Evolutionary conservation across 2,329 filamentous ascomycete species (phyloP).

Genomic region (Fonsecaea nubica): DNA sequence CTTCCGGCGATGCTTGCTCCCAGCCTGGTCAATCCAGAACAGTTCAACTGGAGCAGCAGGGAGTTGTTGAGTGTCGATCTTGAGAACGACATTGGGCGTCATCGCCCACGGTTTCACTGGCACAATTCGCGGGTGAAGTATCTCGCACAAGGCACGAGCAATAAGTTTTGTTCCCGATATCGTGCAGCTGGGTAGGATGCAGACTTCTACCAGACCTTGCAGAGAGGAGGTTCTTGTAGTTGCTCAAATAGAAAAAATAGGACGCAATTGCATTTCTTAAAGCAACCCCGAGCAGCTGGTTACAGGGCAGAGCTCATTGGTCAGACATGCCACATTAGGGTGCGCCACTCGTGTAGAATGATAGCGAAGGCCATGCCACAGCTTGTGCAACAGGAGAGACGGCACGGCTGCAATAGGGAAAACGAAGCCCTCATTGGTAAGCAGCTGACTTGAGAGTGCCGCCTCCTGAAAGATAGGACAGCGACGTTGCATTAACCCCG

Average conservation of each 20-base stretch:
- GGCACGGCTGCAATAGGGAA: not conserved
- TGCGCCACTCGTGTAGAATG: not conserved
- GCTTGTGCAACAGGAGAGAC: not conserved
- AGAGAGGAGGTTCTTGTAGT: not conserved
- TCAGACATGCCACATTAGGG: not conserved
- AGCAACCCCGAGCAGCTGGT: not conserved
- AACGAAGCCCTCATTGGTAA: not conserved
- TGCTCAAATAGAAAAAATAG: not conserved
- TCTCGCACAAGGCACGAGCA: not conserved
- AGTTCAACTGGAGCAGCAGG: not conserved
- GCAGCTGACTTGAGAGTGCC: not conserved
- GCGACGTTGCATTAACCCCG: not conserved
- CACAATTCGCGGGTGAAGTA: not conserved
- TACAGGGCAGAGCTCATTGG: not conserved
- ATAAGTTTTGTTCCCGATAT: not conserved
- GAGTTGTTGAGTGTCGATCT: not conserved
- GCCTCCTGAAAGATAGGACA: not conserved
- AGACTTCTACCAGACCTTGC: not conserved
- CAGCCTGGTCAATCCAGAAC: constrained; percentile 18
- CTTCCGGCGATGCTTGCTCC: constrained; percentile 14
- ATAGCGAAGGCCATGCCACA: not conserved
- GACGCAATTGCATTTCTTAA: not conserved
- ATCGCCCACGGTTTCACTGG: not conserved
- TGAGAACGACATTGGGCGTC: not conserved
- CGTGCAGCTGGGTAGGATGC: not conserved